Base-by-base conservation (phyloP, 345 rosid genomes). In the Eucalyptus victrix region DNA sequence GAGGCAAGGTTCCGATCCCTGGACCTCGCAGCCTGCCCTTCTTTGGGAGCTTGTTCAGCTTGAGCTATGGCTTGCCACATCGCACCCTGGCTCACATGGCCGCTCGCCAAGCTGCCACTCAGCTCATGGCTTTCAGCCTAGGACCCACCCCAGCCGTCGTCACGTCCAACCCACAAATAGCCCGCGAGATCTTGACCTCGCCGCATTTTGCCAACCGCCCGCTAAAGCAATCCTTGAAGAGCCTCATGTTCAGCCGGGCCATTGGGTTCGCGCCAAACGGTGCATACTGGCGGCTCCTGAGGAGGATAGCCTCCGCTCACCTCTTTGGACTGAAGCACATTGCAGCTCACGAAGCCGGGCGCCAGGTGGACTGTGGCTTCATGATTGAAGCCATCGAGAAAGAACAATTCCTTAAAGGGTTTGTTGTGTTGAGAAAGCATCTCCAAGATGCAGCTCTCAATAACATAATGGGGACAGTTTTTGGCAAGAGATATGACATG, bases 231-330 rank as follows among this genome's bases (percentile, higher is more conserved):
- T 94, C 95, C 17, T 93, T 93, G 15, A 89, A 88, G 86, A 89
- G 90, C 89, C 90, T 94, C 53, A 93, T 95, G 95, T 95, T 95
- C 42, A 90, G 92, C 88, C 93, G 95, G 14, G 96, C 96, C 94
- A 94, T 95, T 7, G 96, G 95, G 37, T 95, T 95, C 44, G 94
- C 95, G 1, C 95, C 94, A 2, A 88, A 88, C n/a, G 95, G 96
- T 6, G 37, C 92, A 2, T 94, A 95, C 67, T 95, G 95, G 95
- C 91, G 93, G 7, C 93, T 92, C 62, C 90, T 95, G 8, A 88
- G 95, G 51, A 91, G 90, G 69, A 89, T 95, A 28, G 90, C 96
- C 4, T 94, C 96, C 0, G 51, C 94, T 34, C 95, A 94, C 80
- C 90, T 94, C 30, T 94, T 95, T 32, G 72, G 94, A 6, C 94